A percentile compares a stretch with the other conserved stretches of the same genome.
phyloP scores from a whole-genome alignment of 2,329 filamentous ascomycete species.

The Daldinia sp. region DNA sequence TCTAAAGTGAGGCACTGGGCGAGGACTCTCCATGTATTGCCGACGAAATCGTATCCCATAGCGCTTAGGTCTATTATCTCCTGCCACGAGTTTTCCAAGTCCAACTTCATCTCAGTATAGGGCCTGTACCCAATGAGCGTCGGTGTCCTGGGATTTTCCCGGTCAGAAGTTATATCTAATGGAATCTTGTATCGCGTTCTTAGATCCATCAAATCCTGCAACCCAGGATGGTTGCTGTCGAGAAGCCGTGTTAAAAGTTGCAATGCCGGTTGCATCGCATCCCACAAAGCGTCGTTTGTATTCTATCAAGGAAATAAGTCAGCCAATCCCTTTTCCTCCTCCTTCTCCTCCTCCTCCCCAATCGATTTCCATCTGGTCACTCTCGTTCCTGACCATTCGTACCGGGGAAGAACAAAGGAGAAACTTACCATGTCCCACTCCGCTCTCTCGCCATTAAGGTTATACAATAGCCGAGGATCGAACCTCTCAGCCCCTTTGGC shows the following conservation, averaged over 20 bases:
- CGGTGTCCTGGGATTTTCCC: slow-evolving; percentile 5
- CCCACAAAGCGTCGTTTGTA: slow-evolving; percentile 47
- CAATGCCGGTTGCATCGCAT: slow-evolving; percentile 47
- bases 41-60: slow-evolving; percentile 39
- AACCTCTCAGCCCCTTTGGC: slow-evolving; percentile 24
- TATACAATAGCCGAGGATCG: slow-evolving; percentile 44
- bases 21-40: slow-evolving; percentile 24
- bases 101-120: slow-evolving; percentile 18
- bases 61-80: slow-evolving; percentile 21
- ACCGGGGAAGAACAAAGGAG: not conserved
- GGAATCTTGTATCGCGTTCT: slow-evolving; percentile 40
- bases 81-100: slow-evolving; percentile 24
- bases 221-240: slow-evolving; percentile 19
- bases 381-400: not conserved
- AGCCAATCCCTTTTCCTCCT: not conserved
- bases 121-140: slow-evolving; percentile 27
- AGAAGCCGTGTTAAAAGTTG: slow-evolving; percentile 43
- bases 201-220: slow-evolving; percentile 42
- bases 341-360: no score
- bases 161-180: slow-evolving; percentile 3
- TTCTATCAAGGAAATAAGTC: slow-evolving; percentile 19
- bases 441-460: slow-evolving; percentile 40
- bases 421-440: slow-evolving; percentile 47
- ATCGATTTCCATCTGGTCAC: not conserved
- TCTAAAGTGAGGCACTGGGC: slow-evolving; percentile 19